Evolutionary conservation across 2,329 filamentous ascomycete species (phyloP).

Genomic region (Sporothrix euskadiensis): DNA sequence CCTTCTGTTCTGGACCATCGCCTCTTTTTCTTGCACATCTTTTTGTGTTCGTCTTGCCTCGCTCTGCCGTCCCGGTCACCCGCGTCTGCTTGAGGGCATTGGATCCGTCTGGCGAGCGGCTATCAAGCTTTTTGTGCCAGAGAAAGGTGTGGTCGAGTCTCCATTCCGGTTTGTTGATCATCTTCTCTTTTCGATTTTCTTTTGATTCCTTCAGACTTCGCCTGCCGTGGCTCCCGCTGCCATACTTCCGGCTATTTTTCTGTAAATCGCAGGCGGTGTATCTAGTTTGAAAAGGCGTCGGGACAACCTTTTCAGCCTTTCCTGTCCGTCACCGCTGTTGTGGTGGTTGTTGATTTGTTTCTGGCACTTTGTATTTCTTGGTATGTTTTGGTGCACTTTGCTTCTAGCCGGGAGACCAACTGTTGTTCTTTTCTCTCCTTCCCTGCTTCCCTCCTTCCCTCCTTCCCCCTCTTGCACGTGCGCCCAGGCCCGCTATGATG

Average conservation of each 20-base stretch:
- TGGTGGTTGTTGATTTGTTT: neutral
- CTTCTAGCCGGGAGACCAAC: neutral
- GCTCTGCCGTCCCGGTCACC: neutral
- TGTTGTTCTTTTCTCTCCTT: neutral
- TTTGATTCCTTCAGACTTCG: neutral
- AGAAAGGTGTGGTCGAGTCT: neutral
- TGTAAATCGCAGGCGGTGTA: neutral
- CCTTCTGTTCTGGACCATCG: neutral
- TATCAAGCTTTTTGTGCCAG: neutral
- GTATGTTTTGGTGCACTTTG: slow-evolving; percentile 1
- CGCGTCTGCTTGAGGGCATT: slow-evolving; percentile 1
- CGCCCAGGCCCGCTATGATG: slow-evolving; percentile 26
- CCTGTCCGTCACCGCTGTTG: neutral
- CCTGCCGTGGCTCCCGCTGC: neutral
- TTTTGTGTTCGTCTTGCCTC: too few species aligned
- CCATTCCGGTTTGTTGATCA: neutral
- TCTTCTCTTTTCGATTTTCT: neutral
- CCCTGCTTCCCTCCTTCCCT: neutral
- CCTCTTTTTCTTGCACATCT: neutral
- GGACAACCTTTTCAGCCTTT: neutral
- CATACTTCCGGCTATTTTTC: neutral
- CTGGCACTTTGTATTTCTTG: neutral
- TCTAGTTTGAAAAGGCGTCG: neutral
- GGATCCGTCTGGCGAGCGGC: neutral
- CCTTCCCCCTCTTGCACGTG: slow-evolving; percentile 14